Base-by-base conservation (phyloP, 2,329 filamentous ascomycete species). In the Colletotrichum lindemuthianum region DNA sequence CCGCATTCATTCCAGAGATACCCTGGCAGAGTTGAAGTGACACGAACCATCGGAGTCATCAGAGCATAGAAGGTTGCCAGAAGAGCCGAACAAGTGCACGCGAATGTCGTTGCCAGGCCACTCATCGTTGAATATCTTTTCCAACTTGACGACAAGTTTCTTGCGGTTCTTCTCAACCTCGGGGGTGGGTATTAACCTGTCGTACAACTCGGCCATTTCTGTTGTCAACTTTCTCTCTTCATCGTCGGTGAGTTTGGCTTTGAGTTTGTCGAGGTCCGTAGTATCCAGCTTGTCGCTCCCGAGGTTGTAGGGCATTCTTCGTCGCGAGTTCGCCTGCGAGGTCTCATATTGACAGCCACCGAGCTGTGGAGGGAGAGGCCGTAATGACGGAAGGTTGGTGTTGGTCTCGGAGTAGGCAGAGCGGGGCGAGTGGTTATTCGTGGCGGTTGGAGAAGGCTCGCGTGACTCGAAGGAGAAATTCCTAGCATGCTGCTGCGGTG, bases 21-120 rank as follows among this genome's bases (percentile, higher is more conserved):
- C 7, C 11, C 32, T 39, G 15, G 36, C 6, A 24, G n/a, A 15
- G 24, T 4, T n/a, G 12, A 47, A 34, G 39, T 40, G 34, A 12
- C 13, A 82, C 89, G 72, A 82, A 97, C 93, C 92, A 81, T 99
- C 96, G 56, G 96, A 99, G 74, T 97, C 93, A 77, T 93, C 94
- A 39, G 95, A 97, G 78, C 93, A 97, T 60, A 99, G 82, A 76
- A 96, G 81, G 77, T 99, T 99, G 51, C 96, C 96, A 5, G 96
- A 98, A 6, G 96, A 98, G n/a, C 96, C 96, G 84, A 99, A 99
- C 13, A 98, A 88, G 75, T 96, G 90, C 40, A 97, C 96, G 69
- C 87, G 89, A 73, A 97, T 97, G 66, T 96, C 86, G 72, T 93
- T 90, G 1, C 92, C 93, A 1, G 96, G 96, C 92, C 95, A 99